Base-by-base conservation (phyloP, 176 grass and related monocot species). In the Cenchrus fungigraminus region DNA sequence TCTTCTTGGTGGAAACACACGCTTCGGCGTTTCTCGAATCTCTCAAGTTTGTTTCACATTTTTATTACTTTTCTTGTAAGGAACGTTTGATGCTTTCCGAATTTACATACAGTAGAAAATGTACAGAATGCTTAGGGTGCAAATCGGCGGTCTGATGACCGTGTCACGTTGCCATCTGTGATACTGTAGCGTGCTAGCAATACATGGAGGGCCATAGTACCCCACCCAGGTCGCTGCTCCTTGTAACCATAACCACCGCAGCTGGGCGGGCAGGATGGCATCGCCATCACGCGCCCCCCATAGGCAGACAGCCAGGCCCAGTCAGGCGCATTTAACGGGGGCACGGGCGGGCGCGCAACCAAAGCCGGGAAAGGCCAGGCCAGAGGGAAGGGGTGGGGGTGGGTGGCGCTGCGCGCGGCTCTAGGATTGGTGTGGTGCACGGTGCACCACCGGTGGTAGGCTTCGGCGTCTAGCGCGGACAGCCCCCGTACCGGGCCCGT, bases 321-420 rank as follows among this genome's bases (percentile, higher is more conserved):
- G 56, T 12, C 47, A 52, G 71, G 47, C 50, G 22, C 71, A 29
- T 3, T 46, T 22, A 13, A 45, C 68, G 44, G 20, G 19, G 68
- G 68, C 6, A 25, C 45, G 45, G 45, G 7, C 15, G 34, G 45
- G 7, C 15, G 34, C 31, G 17, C 34, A 75, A 14, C 76, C 31
- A 32, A 61, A 62, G 44, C 82, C 63, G 55, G 77, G 83, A 89
- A 70, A 22, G 71, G 63, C 32, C 62, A 74, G 53, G 77, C 85
- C 60, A 66, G 22, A 22, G 40, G 78, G 76, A 73, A 46, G 19
- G 7, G 37, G 37, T 40, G 37, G 37, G 37, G 37, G 37, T 40
- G 37, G 37, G 37, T 34, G 34, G 34, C 34, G 34, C 34, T 34
- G 34, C 25, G 34, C 34, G 34, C 37, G 37, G 37, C 37, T 64